phyloP scores from a whole-genome alignment of 2,329 filamentous ascomycete species.

The Trichoderma aggressivum region DNA sequence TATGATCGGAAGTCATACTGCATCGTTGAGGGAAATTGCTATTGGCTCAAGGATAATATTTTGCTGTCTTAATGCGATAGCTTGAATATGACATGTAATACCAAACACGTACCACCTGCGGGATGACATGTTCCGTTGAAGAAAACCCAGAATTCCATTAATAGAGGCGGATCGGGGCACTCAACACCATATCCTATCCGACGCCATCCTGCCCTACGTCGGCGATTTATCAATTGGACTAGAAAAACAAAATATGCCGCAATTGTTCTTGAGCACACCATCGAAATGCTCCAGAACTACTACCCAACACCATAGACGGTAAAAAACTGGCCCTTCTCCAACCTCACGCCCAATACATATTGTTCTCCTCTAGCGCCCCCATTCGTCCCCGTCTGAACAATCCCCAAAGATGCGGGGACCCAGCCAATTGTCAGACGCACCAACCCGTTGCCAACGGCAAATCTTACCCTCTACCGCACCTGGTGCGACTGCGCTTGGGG shows the following conservation, averaged over 20 bases:
- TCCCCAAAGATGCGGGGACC: slow-evolving; percentile 1
- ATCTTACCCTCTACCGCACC: neutral
- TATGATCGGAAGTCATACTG: neutral
- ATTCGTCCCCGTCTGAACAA: neutral
- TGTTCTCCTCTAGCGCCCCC: slow-evolving; percentile 3
- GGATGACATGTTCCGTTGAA: neutral
- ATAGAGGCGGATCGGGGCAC: neutral
- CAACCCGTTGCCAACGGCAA: neutral
- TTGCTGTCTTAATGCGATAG: no score
- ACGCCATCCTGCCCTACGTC: neutral
- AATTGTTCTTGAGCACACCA: neutral
- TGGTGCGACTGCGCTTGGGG: neutral
- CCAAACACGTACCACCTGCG: no score
- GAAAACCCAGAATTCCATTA: neutral
- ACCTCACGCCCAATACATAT: neutral
- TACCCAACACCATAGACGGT: neutral
- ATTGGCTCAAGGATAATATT: neutral
- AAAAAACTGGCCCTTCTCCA: neutral
- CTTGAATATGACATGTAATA: neutral
- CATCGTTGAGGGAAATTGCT: neutral
- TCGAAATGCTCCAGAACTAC: neutral
- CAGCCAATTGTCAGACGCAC: slow-evolving; percentile 6
- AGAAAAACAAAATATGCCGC: neutral
- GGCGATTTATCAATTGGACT: neutral
- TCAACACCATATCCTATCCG: neutral